Conservation (phyloP, 1,284 basidiomycete species). For the Ustilago sp. region DNA sequence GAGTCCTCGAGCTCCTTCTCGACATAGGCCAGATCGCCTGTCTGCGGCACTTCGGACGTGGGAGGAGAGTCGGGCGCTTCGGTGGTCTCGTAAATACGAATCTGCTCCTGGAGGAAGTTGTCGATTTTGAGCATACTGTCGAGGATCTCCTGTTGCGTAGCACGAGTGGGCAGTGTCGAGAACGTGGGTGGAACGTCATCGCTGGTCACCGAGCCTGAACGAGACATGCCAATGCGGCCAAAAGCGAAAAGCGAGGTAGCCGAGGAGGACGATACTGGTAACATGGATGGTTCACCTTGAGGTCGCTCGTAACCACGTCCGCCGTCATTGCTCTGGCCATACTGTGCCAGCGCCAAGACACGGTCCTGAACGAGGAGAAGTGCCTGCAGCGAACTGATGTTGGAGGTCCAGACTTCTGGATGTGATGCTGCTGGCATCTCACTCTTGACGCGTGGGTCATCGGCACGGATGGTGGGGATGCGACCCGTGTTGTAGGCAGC, state of each 20-base stretch:
- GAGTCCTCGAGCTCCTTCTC: constrained; percentile 61
- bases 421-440: constrained; percentile 54
- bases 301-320: constrained; percentile 24
- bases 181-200: constrained; percentile 40
- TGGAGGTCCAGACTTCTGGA: constrained; percentile 49
- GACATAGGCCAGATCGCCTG: constrained; percentile 36
- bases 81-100: constrained; percentile 41
- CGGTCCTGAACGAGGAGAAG: constrained; percentile 61
- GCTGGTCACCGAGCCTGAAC: constrained; percentile 42
- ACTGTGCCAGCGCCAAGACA: constrained; percentile 56
- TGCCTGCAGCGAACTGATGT: constrained; percentile 58
- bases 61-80: constrained; percentile 37
- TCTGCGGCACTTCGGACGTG: constrained; percentile 32
- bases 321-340: constrained; percentile 23
- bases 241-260: constrained; percentile 33
- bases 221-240: constrained; percentile 33
- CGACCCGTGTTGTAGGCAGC: constrained; percentile 63
- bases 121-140: constrained; percentile 64
- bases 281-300: constrained; percentile 19
- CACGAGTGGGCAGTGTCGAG: constrained; percentile 45
- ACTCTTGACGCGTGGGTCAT: constrained; percentile 62
- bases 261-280: constrained; percentile 28
- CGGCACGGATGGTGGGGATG: constrained; percentile 62
- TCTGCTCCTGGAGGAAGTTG: constrained; percentile 57
- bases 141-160: constrained; percentile 56